Conservation (phyloP, 257 asterid species). For the Solanum gracilifrons region DNA sequence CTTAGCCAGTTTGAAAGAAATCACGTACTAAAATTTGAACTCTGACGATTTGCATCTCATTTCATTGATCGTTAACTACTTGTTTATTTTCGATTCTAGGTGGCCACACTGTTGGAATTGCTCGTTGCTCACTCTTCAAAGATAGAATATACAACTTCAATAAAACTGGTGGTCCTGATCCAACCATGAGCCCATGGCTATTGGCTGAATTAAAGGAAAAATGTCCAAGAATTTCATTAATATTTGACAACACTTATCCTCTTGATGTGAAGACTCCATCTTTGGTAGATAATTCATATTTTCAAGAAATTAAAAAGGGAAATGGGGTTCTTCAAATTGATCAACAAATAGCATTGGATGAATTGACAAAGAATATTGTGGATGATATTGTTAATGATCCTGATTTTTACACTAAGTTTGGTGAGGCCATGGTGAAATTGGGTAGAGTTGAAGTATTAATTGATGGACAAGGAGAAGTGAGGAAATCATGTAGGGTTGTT, state of each 20-base stretch:
- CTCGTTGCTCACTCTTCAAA: conserved; percentile 42
- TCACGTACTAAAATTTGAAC: neutral
- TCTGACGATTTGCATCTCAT: neutral
- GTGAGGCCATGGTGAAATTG: conserved; percentile 48
- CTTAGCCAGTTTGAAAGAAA: neutral
- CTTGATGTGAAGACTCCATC: conserved; percentile 36
- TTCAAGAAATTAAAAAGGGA: conserved; percentile 17
- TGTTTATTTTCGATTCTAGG: conserved; percentile 13
- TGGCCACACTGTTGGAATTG: conserved; percentile 52
- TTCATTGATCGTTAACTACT: neutral
- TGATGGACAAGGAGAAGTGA: conserved; percentile 35
- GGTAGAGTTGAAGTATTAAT: conserved; percentile 43
- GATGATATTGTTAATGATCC: neutral
- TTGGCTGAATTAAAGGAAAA: conserved; percentile 4
- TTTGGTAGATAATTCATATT: conserved; percentile 37
- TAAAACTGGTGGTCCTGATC: conserved; percentile 35
- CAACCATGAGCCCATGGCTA: conserved; percentile 29
- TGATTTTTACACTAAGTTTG: conserved; percentile 12
- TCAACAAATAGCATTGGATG: conserved; percentile 44
- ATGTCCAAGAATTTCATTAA: conserved; percentile 25
- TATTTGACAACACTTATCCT: conserved; percentile 10
- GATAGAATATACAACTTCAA: conserved; percentile 44
- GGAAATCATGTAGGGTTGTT: conserved; percentile 13
- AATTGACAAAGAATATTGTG: conserved; percentile 24
- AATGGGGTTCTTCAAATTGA: conserved; percentile 53